Evolutionary conservation across 2,329 filamentous ascomycete species (phyloP).

Genomic region (Ophiostoma fasciatum): DNA sequence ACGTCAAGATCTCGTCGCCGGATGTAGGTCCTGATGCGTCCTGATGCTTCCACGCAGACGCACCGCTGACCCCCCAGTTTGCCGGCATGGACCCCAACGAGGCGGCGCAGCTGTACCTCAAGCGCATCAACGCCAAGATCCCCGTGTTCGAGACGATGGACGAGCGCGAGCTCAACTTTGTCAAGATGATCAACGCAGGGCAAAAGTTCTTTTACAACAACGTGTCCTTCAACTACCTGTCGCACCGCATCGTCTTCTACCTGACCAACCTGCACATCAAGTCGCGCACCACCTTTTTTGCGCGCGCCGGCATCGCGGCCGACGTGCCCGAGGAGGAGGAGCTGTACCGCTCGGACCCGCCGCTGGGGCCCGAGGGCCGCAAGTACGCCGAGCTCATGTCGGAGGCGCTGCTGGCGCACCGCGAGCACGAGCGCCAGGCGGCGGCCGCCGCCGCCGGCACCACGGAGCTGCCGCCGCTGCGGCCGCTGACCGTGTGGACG

Average conservation of each 20-base stretch:
- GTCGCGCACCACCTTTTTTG: conserved; percentile 84
- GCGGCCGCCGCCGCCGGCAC: conserved; percentile 53
- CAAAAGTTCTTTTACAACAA: conserved; percentile 92
- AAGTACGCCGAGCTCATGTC: conserved; percentile 78
- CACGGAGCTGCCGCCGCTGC: conserved; percentile 39
- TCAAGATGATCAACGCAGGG: conserved; percentile 98
- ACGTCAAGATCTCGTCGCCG: conserved; percentile 94
- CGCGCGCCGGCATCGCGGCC: conserved; percentile 69
- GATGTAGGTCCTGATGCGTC: conserved; percentile 43
- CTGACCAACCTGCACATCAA: conserved; percentile 97
- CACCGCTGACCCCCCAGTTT: conserved; percentile 41
- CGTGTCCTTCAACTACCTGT: conserved; percentile 89
- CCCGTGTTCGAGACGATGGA: conserved; percentile 96
- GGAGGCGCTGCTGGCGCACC: conserved; percentile 66
- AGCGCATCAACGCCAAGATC: conserved; percentile 81
- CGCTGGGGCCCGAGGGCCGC: conserved; percentile 63
- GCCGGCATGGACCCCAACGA: conserved; percentile 83
- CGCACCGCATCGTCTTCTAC: conserved; percentile 96
- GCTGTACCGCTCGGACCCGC: conserved; percentile 81
- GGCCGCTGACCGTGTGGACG: conserved; percentile 84
- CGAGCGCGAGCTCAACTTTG: conserved; percentile 85
- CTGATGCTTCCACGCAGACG: neutral
- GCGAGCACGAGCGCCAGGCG: conserved; percentile 63
- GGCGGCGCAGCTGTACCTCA: conserved; percentile 81
- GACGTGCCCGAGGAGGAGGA: conserved; percentile 79